Conservation (phyloP, 1,139 yeast genomes). For the Debaryomycetaceae sp. region DNA sequence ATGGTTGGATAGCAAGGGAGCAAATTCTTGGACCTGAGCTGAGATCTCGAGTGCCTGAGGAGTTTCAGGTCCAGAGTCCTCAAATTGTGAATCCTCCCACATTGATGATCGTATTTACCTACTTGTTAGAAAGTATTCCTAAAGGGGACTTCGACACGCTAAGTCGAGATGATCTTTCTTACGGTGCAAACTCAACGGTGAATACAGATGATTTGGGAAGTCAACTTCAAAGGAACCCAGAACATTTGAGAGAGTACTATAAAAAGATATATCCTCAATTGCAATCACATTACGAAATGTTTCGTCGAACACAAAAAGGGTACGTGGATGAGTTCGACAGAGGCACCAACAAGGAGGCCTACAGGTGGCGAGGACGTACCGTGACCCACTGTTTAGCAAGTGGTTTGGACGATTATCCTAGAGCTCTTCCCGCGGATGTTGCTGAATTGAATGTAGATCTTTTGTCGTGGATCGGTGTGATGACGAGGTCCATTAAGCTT, state of each 20-base stretch:
- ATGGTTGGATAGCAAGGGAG: constrained; percentile 97
- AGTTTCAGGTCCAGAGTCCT: constrained; percentile 84
- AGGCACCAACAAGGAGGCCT: constrained; percentile 58
- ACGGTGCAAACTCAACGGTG: constrained; percentile 1
- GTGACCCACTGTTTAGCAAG: constrained; percentile 82
- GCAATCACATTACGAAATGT: constrained; percentile 79
- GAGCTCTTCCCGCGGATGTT: constrained; percentile 75
- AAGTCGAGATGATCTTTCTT: constrained; percentile 3
- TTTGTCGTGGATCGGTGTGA: constrained; percentile 88
- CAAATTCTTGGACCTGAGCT: constrained; percentile 92
- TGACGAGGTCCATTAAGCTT: constrained; percentile 77
- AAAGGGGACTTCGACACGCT: constrained; percentile 17
- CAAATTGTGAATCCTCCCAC: constrained; percentile 96
- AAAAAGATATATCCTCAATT: constrained; percentile 70
- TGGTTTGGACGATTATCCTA: constrained; percentile 94
- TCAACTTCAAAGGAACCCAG: constrained; percentile 56
- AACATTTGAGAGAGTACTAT: constrained; percentile 60
- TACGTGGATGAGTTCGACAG: constrained; percentile 71
- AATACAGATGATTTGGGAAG: constrained; percentile 34
- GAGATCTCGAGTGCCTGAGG: constrained; percentile 82
- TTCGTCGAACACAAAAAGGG: constrained; percentile 78
- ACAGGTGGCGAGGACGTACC: constrained; percentile 94
- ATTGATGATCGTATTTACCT: constrained; percentile 72
- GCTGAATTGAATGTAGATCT: constrained; percentile 92
- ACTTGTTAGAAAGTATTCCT: constrained; percentile 48